Conservation (phyloP, 2,329 filamentous ascomycete genomes). For the Rasamsonia emersonii region DNA sequence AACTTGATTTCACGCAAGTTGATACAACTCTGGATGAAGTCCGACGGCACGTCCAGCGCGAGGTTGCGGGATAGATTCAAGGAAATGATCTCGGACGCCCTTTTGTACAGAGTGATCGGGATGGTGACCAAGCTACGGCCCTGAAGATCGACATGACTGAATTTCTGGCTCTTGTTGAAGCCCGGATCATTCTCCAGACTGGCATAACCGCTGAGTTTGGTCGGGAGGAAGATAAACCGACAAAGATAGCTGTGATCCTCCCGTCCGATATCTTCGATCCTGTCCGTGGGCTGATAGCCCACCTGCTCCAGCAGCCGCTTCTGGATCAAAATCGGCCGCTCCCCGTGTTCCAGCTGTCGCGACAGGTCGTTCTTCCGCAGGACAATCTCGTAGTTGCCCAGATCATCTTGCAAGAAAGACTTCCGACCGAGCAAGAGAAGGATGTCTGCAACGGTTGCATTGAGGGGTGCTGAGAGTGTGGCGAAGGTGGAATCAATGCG, state of each 20-base stretch:
- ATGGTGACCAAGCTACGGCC: conserved; percentile 89
- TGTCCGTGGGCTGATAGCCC: conserved; percentile 78
- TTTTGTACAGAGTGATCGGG: conserved; percentile 86
- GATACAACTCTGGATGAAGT: conserved; percentile 90
- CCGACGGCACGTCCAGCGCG: conserved; percentile 83
- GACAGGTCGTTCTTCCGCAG: conserved; percentile 87
- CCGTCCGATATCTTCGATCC: conserved; percentile 83
- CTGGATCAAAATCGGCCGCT: conserved; percentile 83
- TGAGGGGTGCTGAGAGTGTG: conserved; percentile 74
- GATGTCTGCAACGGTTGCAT: conserved; percentile 77
- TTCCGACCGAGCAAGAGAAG: conserved; percentile 89
- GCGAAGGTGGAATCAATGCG: conserved; percentile 89
- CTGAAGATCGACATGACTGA: conserved; percentile 86
- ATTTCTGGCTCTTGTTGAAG: conserved; percentile 75
- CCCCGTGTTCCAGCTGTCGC: conserved; percentile 65
- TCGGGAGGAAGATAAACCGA: conserved; percentile 88
- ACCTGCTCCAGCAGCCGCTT: conserved; percentile 85
- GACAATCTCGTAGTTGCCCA: conserved; percentile 93
- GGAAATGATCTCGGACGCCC: conserved; percentile 84
- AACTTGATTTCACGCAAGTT: conserved; percentile 93
- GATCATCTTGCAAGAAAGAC: conserved; percentile 79
- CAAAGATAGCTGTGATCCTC: conserved; percentile 97
- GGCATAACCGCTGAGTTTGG: conserved; percentile 71
- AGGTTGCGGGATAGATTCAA: conserved; percentile 90
- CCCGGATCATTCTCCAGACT: conserved; percentile 68